A percentile compares a stretch with the other conserved stretches of the same genome.
phyloP scores from a whole-genome alignment of 345 rosid species.

The Citrus medica region DNA sequence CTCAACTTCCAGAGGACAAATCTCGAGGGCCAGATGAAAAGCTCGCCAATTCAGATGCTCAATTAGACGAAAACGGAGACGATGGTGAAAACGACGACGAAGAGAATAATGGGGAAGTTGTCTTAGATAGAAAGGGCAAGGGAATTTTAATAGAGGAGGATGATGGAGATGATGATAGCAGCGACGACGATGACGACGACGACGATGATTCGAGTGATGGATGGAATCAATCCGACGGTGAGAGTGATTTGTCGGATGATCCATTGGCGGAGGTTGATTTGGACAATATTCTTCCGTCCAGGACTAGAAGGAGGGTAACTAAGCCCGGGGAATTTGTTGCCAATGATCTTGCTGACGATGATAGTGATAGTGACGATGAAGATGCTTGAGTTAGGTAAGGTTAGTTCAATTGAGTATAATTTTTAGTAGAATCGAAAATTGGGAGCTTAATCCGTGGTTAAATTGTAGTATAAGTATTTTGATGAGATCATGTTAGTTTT shows the following conservation, averaged over 20 bases:
- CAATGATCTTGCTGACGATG: slow-evolving; percentile 25
- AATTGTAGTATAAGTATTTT: slow-evolving; percentile 3
- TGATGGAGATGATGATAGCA: slow-evolving; percentile 38
- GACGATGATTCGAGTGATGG: slow-evolving; percentile 42
- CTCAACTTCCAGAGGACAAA: slow-evolving; percentile 19
- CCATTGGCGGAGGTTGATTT: slow-evolving; percentile 95
- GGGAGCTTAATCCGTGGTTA: background rate
- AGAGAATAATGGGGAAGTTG: slow-evolving; percentile 27
- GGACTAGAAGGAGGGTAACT: slow-evolving; percentile 59
- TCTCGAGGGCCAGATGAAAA: background rate
- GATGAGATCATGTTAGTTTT: background rate
- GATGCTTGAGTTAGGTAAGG: slow-evolving; percentile 25
- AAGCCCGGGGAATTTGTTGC: slow-evolving; percentile 58
- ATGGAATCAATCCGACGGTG: slow-evolving; percentile 38
- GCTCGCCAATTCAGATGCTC: background rate
- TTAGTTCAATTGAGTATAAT: slow-evolving; percentile 21
- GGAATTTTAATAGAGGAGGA: slow-evolving; percentile 50
- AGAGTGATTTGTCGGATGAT: slow-evolving; percentile 80
- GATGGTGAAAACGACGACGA: slow-evolving; percentile 20
- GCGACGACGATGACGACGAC: slow-evolving; percentile 32
- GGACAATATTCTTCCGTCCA: slow-evolving; percentile 82
- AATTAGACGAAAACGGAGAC: slow-evolving; percentile 15
- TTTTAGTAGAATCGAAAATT: background rate
- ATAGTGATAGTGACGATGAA: slow-evolving; percentile 18
- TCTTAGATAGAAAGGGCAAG: slow-evolving; percentile 52